Evolutionary conservation across 495 filamentous ascomycete species (phyloP).

Genomic region (Penicillium turbatum): DNA sequence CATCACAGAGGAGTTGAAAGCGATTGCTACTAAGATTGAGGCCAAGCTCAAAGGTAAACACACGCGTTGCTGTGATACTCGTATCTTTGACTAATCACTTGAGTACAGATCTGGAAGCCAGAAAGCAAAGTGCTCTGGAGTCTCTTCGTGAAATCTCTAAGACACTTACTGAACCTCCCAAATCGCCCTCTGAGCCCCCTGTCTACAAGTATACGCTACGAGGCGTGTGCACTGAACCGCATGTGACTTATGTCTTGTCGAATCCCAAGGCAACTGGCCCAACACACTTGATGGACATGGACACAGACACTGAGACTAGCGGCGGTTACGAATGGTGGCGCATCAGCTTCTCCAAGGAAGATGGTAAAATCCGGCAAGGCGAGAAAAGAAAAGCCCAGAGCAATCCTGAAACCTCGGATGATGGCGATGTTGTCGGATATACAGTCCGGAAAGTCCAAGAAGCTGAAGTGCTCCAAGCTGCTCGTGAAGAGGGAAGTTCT

Average conservation of each 20-base stretch:
- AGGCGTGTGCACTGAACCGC: constrained; percentile 48
- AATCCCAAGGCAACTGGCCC: constrained; percentile 4
- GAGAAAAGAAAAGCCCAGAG: constrained; percentile 22
- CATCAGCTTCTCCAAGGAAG: constrained; percentile 47
- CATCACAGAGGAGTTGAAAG: constrained; percentile 37
- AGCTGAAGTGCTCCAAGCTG: constrained; percentile 49
- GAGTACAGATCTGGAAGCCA: constrained; percentile 46
- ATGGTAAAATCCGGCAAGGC: constrained; percentile 39
- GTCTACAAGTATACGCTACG: constrained; percentile 48
- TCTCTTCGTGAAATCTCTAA: constrained; percentile 46
- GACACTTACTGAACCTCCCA: constrained; percentile 50
- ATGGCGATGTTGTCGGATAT: constrained; percentile 42
- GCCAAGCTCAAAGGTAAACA: constrained; percentile 47
- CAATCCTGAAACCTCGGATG: constrained; percentile 15
- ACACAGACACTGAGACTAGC: constrained; percentile 14
- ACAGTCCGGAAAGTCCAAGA: constrained; percentile 46
- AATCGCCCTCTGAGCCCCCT: constrained; percentile 42
- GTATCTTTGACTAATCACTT: constrained; percentile 11
- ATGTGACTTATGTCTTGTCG: constrained; percentile 50
- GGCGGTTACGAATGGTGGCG: constrained; percentile 53
- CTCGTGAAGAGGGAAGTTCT: constrained; percentile 45
- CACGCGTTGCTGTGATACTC: neutral
- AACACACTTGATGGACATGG: constrained; percentile 24
- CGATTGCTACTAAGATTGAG: constrained; percentile 41
- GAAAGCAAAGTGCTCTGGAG: constrained; percentile 47